Conservation (phyloP, 2,329 filamentous ascomycete genomes). For the Fusarium poae region DNA sequence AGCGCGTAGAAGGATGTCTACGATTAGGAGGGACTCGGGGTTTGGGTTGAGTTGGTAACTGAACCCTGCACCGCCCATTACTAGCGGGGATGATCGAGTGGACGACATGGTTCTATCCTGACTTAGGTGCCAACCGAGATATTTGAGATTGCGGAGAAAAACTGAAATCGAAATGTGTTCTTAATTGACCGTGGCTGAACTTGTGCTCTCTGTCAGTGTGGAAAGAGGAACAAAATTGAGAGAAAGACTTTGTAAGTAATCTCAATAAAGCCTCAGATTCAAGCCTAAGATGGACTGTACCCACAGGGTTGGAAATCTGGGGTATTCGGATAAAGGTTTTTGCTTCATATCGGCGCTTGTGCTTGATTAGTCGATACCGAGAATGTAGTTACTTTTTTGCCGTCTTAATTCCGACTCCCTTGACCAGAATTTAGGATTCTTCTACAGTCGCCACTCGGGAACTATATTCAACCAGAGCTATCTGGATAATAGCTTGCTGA, state of each 20-base stretch:
- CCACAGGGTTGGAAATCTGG: neutral
- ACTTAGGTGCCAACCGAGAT: rapidly evolving
- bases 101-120: neutral
- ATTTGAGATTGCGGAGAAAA: too few species aligned
- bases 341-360: neutral
- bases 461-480: neutral
- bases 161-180: too few species aligned
- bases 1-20: constrained; percentile 6
- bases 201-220: too few species aligned
- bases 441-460: neutral
- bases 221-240: neutral
- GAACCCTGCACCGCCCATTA: constrained; percentile 12
- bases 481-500: neutral
- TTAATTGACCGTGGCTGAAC: too few species aligned
- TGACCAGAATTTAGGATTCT: neutral
- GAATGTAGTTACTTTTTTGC: neutral
- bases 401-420: neutral
- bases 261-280: neutral
- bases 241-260: neutral
- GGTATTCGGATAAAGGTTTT: constrained; percentile 3
- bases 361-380: neutral
- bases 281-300: neutral
- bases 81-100: neutral
- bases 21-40: constrained; percentile 3
- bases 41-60: constrained; percentile 10